Base-by-base conservation (phyloP, 2,329 filamentous ascomycete genomes). In the Raffaelea albimanens region DNA sequence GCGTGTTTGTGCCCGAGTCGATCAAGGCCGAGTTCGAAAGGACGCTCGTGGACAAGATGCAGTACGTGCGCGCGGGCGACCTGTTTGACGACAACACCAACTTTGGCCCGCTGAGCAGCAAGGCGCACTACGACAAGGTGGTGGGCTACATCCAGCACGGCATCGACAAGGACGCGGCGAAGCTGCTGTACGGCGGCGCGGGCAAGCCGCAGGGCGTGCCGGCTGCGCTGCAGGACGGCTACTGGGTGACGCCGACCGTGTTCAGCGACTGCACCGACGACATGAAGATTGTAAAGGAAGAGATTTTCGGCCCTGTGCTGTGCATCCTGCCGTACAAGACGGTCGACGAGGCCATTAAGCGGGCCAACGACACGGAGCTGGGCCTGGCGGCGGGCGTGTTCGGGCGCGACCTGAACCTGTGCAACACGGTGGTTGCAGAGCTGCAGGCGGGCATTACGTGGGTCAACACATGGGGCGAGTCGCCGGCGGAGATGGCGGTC, bases 401-500 rank as follows among this genome's bases (percentile, higher is more conserved):
- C 56, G 87, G 86, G 1, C 78, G 76, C 50, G 79, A 94, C 55
- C 64, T 95, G 45, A 83, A 86, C 56, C 61, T 75, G 43, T 88
- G 85, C 47, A 87, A 95, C 58, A 70, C 76, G 40, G 76, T 91
- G 1, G 72, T 91, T 39, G 73, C 76, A 21, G 73, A 78, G 58
- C 68, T 95, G 5, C 76, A 94, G 60, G 87, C 87, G 0, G 88
- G 88, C 31, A 95, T 95, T 58, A 94, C 87, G 1, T 95, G 88
- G 88, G 75, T 95, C 45, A 95, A 95, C 63, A 89, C 86, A 0
- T 95, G 89, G 89, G 88, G 89, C n/a, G 88, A 95, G 68, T 83
- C 78, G 43, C 88, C 88, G 0, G 87, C 89, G 0, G 88, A 95
- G 70, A 95, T 95, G 89, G 84, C 85, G 2, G 88, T 95, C 0